phyloP scores from a whole-genome alignment of 495 filamentous ascomycete species.

The Lasiosphaeriaceae sp. region DNA sequence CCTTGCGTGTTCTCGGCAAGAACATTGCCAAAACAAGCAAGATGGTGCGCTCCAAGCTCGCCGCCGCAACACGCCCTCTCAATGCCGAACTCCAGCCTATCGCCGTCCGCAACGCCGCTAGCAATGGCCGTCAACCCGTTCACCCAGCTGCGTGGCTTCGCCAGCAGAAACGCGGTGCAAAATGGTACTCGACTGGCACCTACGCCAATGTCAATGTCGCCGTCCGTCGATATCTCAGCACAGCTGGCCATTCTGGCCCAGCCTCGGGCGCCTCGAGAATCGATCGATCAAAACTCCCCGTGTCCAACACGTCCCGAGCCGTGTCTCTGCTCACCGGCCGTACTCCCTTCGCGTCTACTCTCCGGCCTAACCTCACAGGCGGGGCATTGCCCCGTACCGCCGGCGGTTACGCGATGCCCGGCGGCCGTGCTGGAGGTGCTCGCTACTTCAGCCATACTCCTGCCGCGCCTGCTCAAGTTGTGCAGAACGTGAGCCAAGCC shows the following conservation, averaged over 20 bases:
- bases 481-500: slow-evolving; percentile 90
- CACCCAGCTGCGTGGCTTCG: slow-evolving; percentile 68
- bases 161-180: slow-evolving; percentile 57
- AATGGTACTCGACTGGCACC: slow-evolving; percentile 63
- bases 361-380: slow-evolving; percentile 89
- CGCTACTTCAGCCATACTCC: slow-evolving; percentile 89
- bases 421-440: slow-evolving; percentile 65
- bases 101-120: slow-evolving; percentile 42
- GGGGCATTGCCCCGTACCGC: slow-evolving; percentile 80
- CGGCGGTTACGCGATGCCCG: slow-evolving; percentile 76
- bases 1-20: slow-evolving; percentile 64
- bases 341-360: slow-evolving; percentile 83
- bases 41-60: slow-evolving; percentile 55
- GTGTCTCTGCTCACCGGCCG: slow-evolving; percentile 64
- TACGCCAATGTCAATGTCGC: slow-evolving; percentile 50
- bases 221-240: slow-evolving; percentile 59
- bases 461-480: slow-evolving; percentile 77
- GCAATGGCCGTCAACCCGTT: slow-evolving; percentile 58
- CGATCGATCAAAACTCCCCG: slow-evolving; percentile 61
- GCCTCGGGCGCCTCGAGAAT: slow-evolving; percentile 36
- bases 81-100: slow-evolving; percentile 48
- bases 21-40: slow-evolving; percentile 55
- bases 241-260: slow-evolving; percentile 20
- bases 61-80: slow-evolving; percentile 47
- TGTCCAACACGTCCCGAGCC: slow-evolving; percentile 61